Percentiles rank a stretch among this genome's conserved stretches.
phyloP scores from a whole-genome alignment of 140 eudicot species.

The Cichorium intybus region DNA sequence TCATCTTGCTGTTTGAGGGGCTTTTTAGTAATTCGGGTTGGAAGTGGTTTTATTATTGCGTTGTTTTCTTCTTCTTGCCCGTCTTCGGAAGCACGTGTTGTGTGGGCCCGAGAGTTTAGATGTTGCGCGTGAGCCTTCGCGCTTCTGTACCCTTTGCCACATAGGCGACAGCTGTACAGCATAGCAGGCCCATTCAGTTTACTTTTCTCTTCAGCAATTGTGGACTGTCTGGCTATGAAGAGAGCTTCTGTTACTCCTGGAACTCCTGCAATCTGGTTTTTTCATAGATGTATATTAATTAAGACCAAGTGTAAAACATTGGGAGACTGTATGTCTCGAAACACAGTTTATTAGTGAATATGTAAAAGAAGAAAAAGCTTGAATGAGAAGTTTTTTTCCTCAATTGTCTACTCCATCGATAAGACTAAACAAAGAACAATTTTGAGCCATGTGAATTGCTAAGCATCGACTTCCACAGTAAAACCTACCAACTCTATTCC shows the following conservation, averaged over 20 bases:
- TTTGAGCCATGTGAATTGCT: background rate
- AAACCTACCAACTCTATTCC: background rate
- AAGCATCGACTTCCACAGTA: background rate
- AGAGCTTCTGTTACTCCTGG: conserved; percentile 98
- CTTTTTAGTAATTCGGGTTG: conserved; percentile 43
- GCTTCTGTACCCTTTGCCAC: conserved; percentile 94
- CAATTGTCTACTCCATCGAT: too few relatives aligned
- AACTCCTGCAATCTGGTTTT: conserved; percentile 87
- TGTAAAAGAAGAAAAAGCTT: too few relatives aligned
- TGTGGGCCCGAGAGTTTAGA: conserved; percentile 74
- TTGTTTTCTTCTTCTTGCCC: conserved; percentile 35
- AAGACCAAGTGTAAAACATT: background rate
- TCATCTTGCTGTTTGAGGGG: conserved; percentile 33
- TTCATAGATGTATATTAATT: background rate
- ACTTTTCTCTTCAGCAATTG: conserved; percentile 76
- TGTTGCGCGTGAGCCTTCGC: conserved; percentile 95
- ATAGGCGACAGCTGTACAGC: conserved; percentile 80
- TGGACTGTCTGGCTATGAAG: conserved; percentile 71
- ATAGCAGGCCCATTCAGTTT: conserved; percentile 67
- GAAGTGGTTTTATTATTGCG: conserved; percentile 78
- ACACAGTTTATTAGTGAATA: background rate
- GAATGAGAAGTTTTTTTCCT: too few relatives aligned
- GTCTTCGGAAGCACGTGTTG: conserved; percentile 64
- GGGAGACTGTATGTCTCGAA: background rate
- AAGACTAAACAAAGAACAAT: too few relatives aligned